Evolutionary conservation across 768 basidiomycete genomes (phyloP).

Genomic region (Leucosporidium creatinivorum): DNA sequence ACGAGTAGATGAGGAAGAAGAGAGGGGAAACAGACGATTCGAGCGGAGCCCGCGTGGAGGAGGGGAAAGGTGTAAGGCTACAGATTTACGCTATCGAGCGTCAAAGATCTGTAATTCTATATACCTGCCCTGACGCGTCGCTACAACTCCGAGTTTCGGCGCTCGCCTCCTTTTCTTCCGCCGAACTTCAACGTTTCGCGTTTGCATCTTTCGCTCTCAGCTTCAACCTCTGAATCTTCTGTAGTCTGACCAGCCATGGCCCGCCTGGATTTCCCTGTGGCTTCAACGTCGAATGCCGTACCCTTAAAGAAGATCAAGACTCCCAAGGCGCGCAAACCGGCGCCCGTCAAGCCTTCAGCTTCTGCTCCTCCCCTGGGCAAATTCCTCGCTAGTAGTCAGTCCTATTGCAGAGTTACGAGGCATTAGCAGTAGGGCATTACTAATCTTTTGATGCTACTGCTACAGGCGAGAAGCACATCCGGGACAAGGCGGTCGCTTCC

Average conservation of each 20-base stretch:
- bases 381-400: constrained; percentile 71
- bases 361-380: constrained; percentile 67
- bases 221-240: too few relatives aligned
- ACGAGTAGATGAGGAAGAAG: too few relatives aligned
- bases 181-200: not conserved
- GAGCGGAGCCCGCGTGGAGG: too few relatives aligned
- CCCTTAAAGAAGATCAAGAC: not conserved
- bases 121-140: too few relatives aligned
- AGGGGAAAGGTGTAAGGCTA: too few relatives aligned
- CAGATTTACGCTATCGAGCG: too few relatives aligned
- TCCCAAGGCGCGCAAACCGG: not conserved
- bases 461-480: constrained; percentile 65
- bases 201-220: not conserved
- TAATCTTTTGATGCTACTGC: constrained; percentile 9
- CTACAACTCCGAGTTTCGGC: too few relatives aligned
- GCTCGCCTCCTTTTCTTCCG: too few relatives aligned
- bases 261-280: not conserved
- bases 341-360: not conserved
- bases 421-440: too few relatives aligned
- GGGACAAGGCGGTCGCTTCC: constrained; percentile 81
- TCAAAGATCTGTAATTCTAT: too few relatives aligned
- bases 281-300: not conserved
- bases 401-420: not conserved
- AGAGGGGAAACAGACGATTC: too few relatives aligned
- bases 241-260: not conserved